Percentiles rank a stretch among this genome's conserved stretches.
These are phyloP conservation scores for Salvia miltiorrhiza DNA, from an alignment of 257 asterid species.

Conservation along the genomic window DNA sequence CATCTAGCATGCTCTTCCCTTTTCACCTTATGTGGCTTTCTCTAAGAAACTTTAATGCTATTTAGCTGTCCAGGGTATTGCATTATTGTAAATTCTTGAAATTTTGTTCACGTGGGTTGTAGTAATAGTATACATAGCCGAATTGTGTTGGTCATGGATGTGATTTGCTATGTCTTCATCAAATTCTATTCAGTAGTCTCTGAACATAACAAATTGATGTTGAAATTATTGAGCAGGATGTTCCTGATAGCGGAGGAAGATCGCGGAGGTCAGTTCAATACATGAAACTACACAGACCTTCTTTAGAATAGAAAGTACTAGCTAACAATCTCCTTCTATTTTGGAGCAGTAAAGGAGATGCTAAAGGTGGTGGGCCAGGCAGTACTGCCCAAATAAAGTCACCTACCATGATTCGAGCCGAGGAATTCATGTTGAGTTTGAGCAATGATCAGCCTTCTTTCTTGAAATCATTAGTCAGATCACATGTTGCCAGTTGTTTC, in stretches of 20 bases:
- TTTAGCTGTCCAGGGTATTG: constrained; percentile 4
- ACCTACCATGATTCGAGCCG: constrained; percentile 81
- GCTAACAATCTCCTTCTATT: not conserved
- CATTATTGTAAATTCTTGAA: not conserved
- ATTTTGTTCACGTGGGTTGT: not conserved
- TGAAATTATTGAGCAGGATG: constrained; percentile 46
- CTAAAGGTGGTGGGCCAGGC: constrained; percentile 38
- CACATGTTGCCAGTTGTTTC: constrained; percentile 93
- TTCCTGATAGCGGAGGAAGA: constrained; percentile 34
- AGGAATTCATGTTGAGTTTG: constrained; percentile 67
- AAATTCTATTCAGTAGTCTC: not conserved
- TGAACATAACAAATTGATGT: constrained; percentile 21
- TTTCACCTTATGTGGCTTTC: not conserved
- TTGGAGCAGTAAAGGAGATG: constrained; percentile 43
- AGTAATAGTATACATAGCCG: not conserved
- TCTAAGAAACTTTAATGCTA: not conserved
- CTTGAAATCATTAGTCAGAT: constrained; percentile 65
- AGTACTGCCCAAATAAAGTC: constrained; percentile 46
- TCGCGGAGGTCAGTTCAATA: constrained; percentile 41
- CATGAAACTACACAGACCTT: constrained; percentile 4
- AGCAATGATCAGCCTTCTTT: constrained; percentile 64
- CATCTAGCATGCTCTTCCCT: not conserved
- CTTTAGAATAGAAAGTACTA: not conserved
- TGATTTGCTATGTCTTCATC: constrained; percentile 2
- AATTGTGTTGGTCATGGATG: not conserved